Evolutionary conservation across 2,329 filamentous ascomycete species (phyloP), one percentile per base, ranked within the genome.

Genomic region (Nemania sp.): DNA sequence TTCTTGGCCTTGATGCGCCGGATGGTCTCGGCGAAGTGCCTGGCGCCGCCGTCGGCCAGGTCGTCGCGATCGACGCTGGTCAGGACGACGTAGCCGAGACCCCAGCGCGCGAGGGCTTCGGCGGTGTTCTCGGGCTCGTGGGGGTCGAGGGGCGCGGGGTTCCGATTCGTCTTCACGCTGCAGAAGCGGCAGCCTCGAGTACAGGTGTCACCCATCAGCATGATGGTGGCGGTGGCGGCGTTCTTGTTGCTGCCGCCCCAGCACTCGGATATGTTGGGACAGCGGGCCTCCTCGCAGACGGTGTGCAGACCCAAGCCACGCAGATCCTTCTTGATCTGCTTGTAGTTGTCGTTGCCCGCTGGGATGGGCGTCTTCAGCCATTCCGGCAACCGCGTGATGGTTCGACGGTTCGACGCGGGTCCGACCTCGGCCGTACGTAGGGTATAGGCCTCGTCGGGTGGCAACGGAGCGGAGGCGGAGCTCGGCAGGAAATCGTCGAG

Each of bases 201-300:
- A 78, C 95, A 99, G 9, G 94, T 98, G 76, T 99, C 95, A 66
- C 95, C 95, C 93, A 98, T 98, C 49, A 99, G 81, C 95, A 99
- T 99, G 77, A 99, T 98, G 11, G 95, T 99, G 2, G 95, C 95
- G 34, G 95, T 99, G 4, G 95, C 95, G 25, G 92, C 89, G 67
- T 87, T 89, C 80, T 97, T 97, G 75, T 90, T 87, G 73, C 83
- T 87, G 35, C 95, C 95, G 63, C 95, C 95, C 95, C 95, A 99
- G 81, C 95, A 99, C 75, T 98, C 94, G 65, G 90, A 92, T 63
- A 99, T 97, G 77, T 99, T 99, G 63, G 95, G 95, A 77, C 95
- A 99, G 67, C 92, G 87, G 1, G 95, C 95, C 79, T 99, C 95
- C 79, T 99, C 95, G 77, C 95, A 99, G 15, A 99, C 95, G 4